These are phyloP conservation scores for Colletotrichum sp. DNA, from an alignment of 2,329 filamentous ascomycete genomes.

Conservation along the genomic window DNA sequence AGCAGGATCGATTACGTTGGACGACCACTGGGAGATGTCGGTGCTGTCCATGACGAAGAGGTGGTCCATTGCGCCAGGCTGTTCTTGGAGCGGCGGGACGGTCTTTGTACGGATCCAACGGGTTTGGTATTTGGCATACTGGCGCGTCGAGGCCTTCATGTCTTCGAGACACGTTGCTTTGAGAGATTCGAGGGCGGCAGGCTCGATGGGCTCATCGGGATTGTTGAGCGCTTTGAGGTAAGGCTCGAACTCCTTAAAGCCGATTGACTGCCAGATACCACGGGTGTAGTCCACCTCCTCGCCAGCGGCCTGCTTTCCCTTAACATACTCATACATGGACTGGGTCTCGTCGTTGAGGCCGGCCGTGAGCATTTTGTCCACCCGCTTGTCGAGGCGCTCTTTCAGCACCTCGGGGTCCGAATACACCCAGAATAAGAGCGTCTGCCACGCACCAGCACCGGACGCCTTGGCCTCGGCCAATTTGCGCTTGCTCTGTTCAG, in stretches of 20 bases:
- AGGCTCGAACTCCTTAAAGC: constrained; percentile 87
- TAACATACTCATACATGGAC: constrained; percentile 48
- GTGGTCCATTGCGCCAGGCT: constrained; percentile 54
- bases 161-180: constrained; percentile 69
- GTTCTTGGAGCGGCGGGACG: constrained; percentile 68
- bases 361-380: constrained; percentile 80
- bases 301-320: constrained; percentile 44
- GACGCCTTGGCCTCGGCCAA: constrained; percentile 22
- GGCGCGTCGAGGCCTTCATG: constrained; percentile 82
- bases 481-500: constrained; percentile 68
- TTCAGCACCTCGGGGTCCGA: constrained; percentile 72
- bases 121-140: constrained; percentile 85
- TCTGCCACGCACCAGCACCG: constrained; percentile 46
- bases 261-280: constrained; percentile 97
- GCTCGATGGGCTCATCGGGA: constrained; percentile 14
- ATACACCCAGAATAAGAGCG: constrained; percentile 88
- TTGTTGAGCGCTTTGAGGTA: constrained; percentile 62
- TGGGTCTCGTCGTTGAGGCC: constrained; percentile 56
- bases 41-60: constrained; percentile 86
- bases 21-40: constrained; percentile 65
- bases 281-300: constrained; percentile 71
- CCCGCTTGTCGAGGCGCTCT: constrained; percentile 74
- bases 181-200: constrained; percentile 56
- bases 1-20: constrained; percentile 71
- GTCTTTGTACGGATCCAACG: constrained; percentile 89